Evolutionary conservation across 2,329 filamentous ascomycete genomes (phyloP).

Genomic region (Geosmithia flava): DNA sequence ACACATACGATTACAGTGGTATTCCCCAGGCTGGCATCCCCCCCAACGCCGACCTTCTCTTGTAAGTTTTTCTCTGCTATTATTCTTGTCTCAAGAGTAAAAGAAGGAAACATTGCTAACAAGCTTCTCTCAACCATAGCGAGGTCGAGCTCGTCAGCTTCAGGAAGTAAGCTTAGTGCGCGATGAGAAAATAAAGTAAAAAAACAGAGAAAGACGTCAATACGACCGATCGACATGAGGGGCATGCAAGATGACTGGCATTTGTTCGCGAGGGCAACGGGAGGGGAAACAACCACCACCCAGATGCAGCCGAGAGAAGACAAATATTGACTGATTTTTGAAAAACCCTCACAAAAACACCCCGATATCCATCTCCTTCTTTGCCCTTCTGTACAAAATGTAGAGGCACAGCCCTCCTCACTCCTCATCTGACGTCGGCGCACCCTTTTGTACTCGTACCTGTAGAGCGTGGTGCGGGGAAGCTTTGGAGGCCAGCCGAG

Average conservation of each 20-base stretch:
- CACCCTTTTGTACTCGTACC: not conserved
- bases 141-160: constrained; percentile 4
- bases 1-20: constrained; percentile 1
- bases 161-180: not conserved
- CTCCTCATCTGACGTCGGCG: too few species aligned
- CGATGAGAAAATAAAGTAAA: not conserved
- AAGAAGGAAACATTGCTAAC: not conserved
- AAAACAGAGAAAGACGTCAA: not conserved
- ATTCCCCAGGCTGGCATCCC: constrained; percentile 38
- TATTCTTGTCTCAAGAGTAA: not conserved
- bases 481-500: not conserved
- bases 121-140: not conserved
- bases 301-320: not conserved
- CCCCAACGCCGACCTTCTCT: constrained; percentile 57
- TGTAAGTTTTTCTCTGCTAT: constrained; percentile 42
- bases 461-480: not conserved
- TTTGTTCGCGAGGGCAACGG: not conserved
- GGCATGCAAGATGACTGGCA: not conserved
- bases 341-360: not conserved
- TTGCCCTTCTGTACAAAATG: too few species aligned
- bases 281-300: not conserved
- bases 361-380: not conserved
- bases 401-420: too few species aligned
- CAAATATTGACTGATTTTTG: not conserved
- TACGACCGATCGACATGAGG: not conserved